Evolutionary conservation across 257 asterid genomes (phyloP).

Genomic region (Forsythia suspensa): DNA sequence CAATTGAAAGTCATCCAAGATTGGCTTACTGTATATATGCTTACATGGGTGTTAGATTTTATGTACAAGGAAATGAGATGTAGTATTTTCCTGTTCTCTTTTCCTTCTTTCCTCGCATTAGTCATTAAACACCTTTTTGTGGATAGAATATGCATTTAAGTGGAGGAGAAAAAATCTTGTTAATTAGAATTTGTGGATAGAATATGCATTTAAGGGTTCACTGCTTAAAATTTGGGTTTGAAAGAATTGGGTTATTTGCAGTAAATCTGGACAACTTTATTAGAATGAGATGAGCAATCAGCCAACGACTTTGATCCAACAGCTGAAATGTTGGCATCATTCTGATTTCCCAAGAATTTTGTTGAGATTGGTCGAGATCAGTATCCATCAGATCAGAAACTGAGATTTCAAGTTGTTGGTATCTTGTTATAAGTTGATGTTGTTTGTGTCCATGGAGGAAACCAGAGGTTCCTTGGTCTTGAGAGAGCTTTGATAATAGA

Average conservation of each 20-base stretch:
- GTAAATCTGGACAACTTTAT: neutral
- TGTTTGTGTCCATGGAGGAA: too few species aligned
- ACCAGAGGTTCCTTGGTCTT: neutral
- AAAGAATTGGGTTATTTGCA: neutral
- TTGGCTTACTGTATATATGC: neutral
- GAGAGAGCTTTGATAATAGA: neutral
- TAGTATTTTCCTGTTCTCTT: neutral
- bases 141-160: neutral
- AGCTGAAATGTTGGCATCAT: neutral
- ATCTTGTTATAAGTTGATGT: too few species aligned
- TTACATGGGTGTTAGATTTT: neutral
- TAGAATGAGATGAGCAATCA: neutral
- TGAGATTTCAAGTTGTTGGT: too few species aligned
- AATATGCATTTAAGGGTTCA: neutral
- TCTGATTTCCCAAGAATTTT: neutral
- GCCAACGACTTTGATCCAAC: neutral
- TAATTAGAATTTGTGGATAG: neutral
- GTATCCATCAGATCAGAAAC: neutral
- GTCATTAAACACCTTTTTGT: neutral
- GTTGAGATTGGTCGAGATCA: neutral
- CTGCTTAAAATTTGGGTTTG: neutral
- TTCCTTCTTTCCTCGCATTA: neutral
- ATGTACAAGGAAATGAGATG: neutral
- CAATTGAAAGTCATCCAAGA: neutral
- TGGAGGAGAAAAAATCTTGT: neutral